Percentiles rank a stretch among this genome's conserved stretches.
These are phyloP conservation scores for Tylopilus sp. DNA, from an alignment of 1,284 basidiomycete species.

Conservation along the genomic window DNA sequence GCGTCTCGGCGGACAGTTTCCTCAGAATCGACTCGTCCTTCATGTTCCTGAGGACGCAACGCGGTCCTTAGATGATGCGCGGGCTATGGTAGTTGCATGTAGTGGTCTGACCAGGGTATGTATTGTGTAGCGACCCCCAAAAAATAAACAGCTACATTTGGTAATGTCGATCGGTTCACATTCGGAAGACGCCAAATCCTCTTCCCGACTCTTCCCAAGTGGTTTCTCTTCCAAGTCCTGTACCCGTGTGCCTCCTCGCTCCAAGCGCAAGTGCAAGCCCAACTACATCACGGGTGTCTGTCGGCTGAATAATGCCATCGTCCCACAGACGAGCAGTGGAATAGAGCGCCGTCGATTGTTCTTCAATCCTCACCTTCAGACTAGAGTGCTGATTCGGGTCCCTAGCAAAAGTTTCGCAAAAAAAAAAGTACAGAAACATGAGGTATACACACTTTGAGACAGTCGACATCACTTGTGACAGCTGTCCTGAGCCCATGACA, in stretches of 20 bases:
- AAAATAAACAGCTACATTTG: constrained; percentile 29
- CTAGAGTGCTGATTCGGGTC: constrained; percentile 72
- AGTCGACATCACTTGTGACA: constrained; percentile 88
- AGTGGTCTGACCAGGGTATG: no score
- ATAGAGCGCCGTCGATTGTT: constrained; percentile 82
- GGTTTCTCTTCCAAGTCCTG: constrained; percentile 31
- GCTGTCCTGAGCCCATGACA: constrained; percentile 95
- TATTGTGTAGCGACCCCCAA: constrained; percentile 23
- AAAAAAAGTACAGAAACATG: background rate
- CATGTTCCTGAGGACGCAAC: constrained; percentile 16
- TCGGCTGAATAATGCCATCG: constrained; percentile 89
- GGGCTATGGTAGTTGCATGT: no score
- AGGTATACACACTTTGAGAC: constrained; percentile 67
- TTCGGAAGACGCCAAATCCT: constrained; percentile 87
- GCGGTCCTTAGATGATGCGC: constrained; percentile 1
- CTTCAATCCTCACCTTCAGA: constrained; percentile 79
- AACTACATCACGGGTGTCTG: constrained; percentile 86
- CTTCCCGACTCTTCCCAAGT: constrained; percentile 73
- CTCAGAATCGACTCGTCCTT: constrained; percentile 21
- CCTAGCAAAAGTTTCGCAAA: constrained; percentile 39
- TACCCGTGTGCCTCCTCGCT: constrained; percentile 40
- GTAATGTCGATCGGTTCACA: constrained; percentile 51
- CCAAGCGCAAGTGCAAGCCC: constrained; percentile 82
- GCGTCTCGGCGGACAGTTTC: constrained; percentile 50
- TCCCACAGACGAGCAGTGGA: constrained; percentile 91